These are phyloP conservation scores for Mortierella sp. DNA, from an alignment of 371 early-diverging fungal genomes.

Conservation along the genomic window DNA sequence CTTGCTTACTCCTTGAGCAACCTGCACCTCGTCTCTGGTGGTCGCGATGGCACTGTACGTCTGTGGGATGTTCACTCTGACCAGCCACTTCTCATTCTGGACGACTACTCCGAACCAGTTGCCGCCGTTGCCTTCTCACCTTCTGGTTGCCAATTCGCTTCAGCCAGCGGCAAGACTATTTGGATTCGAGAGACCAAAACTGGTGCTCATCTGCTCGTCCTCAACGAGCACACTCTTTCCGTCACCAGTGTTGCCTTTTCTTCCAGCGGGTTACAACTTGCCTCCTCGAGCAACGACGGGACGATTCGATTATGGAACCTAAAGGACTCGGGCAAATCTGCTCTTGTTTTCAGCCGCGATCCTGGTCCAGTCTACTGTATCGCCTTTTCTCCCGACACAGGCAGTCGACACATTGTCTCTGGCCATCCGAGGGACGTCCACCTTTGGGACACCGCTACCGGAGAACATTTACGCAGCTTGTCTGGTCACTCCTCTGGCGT, in stretches of 20 bases:
- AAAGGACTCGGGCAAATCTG: background rate
- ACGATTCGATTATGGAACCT: background rate
- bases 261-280: background rate
- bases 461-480: background rate
- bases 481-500: background rate
- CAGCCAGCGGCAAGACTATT: background rate
- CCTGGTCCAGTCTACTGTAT: background rate
- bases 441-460: background rate
- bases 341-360: background rate
- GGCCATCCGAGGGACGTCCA: background rate
- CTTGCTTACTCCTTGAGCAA: constrained; percentile 8
- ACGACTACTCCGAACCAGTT: background rate
- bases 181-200: background rate
- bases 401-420: background rate
- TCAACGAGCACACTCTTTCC: background rate
- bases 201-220: background rate
- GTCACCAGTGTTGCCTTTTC: background rate
- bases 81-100: background rate
- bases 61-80: background rate
- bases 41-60: constrained; percentile 7
- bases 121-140: background rate
- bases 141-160: background rate
- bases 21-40: background rate
- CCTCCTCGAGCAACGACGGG: background rate
- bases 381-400: background rate